phyloP scores from a whole-genome alignment of 1,284 basidiomycete genomes.

The Fomitiporia mediterranea region DNA sequence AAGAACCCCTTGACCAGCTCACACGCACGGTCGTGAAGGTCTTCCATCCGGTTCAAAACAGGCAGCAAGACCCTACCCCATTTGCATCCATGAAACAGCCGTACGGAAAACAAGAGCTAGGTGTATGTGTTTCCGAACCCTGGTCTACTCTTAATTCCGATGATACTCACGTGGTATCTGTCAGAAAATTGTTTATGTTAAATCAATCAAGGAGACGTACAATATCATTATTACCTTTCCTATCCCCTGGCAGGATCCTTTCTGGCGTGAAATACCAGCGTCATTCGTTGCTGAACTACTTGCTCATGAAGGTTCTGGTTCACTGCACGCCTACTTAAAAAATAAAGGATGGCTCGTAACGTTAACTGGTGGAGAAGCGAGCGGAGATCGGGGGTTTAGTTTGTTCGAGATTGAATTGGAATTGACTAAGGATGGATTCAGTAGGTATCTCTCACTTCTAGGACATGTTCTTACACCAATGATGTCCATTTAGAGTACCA shows the following conservation, averaged over 20 bases:
- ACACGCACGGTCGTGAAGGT: conserved; percentile 61
- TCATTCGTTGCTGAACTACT: no score
- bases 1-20: conserved; percentile 82
- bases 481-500: background rate
- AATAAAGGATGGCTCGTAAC: conserved; percentile 86
- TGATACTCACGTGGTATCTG: conserved; percentile 14
- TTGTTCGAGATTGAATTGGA: conserved; percentile 84
- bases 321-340: conserved; percentile 77
- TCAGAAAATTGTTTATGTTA: no score
- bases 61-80: conserved; percentile 55
- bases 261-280: no score
- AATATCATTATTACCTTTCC: no score
- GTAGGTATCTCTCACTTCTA: conserved; percentile 39
- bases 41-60: conserved; percentile 77
- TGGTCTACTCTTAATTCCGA: background rate
- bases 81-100: conserved; percentile 75
- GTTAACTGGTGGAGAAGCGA: conserved; percentile 70
- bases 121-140: conserved; percentile 47
- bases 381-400: conserved; percentile 77
- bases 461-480: background rate
- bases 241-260: no score
- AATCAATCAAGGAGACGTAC: no score
- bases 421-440: conserved; percentile 83
- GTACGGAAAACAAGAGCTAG: conserved; percentile 66
- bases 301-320: no score